A percentile compares a stretch with the other conserved stretches of the same genome.
Conservation (phyloP, 2,329 filamentous ascomycete species). For the Sporothrix schenckii region DNA sequence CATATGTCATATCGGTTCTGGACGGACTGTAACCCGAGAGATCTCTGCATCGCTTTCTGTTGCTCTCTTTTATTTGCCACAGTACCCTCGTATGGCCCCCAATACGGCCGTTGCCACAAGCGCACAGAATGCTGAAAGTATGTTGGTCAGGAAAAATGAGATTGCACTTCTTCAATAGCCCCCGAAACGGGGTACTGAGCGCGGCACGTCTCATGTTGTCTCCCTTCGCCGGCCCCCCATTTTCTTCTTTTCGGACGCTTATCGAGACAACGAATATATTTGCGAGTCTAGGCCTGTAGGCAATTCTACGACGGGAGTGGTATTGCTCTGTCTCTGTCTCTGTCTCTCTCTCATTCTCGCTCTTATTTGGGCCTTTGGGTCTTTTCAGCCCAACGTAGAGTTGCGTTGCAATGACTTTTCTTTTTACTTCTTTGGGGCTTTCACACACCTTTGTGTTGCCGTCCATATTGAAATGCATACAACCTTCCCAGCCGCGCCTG, state of each 20-base stretch:
- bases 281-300: neutral
- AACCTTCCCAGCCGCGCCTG: neutral
- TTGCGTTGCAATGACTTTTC: neutral
- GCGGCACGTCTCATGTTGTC: neutral
- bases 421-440: too few species aligned
- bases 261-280: slow-evolving; percentile 16
- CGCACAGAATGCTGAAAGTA: neutral
- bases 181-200: neutral
- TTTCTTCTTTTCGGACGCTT: neutral
- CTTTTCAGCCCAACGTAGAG: too few species aligned
- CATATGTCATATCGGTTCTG: slow-evolving; percentile 2
- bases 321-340: neutral
- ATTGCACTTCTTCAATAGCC: neutral
- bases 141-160: neutral
- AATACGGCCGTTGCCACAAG: neutral
- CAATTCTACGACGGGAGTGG: neutral
- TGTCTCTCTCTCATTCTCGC: neutral
- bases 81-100: neutral
- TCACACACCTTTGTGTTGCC: neutral
- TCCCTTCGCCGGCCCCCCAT: neutral
- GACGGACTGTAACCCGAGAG: neutral
- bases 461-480: slow-evolving; percentile 2
- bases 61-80: neutral
- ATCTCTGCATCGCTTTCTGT: neutral
- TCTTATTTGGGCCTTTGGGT: too few species aligned